Base-by-base conservation (phyloP, 371 early-diverging fungal genomes). In the Mucor piriformis region DNA sequence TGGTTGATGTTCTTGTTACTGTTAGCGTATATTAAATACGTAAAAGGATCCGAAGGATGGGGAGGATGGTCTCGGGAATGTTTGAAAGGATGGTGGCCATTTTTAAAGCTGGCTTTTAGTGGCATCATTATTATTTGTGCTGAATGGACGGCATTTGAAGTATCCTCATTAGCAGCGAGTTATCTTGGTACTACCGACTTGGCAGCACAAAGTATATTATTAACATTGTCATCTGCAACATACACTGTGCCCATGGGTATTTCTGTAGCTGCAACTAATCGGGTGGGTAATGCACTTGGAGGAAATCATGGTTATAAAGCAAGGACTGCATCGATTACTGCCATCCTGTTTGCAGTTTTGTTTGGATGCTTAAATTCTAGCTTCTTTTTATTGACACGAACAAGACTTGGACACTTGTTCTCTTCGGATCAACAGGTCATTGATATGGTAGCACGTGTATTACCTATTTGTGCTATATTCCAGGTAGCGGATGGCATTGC, bases 171-270 rank as follows among this genome's bases (percentile, higher is more conserved):
- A 18, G 76, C 76, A 12, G 91, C 94, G 3, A 86, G 87, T 37
- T 88, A 88, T 58, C 67, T 96, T 6, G 90, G 95, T 29, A 88
- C 85, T 6, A 66, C 76, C 1, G 80, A 87, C 42, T 79, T 96
- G 21, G 97, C 97, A 2, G 92, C 95, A 15, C 95, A 95, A 63
- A 86, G 90, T 24, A 83, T 95, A 35, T 76, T 90, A 18, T 72
- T 96, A 46, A 92, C 89, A 32, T 85, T 91, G 0, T 80, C 81
- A 13, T 69, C 86, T 20, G 67, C 92, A 54, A 79, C 88, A 0
- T 94, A 90, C 72, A 87, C 88, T 47, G 64, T 91, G 23, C 88
- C 88, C 3, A 83, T 84, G 57, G 90, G 90, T 40, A 71, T 92
- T 20, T 72, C 88, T 25, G 81, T 95, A 6, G 91, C 92, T 3